phyloP scores from a whole-genome alignment of 1,284 basidiomycete species.

The Phellopilus nigrolimitatus region DNA sequence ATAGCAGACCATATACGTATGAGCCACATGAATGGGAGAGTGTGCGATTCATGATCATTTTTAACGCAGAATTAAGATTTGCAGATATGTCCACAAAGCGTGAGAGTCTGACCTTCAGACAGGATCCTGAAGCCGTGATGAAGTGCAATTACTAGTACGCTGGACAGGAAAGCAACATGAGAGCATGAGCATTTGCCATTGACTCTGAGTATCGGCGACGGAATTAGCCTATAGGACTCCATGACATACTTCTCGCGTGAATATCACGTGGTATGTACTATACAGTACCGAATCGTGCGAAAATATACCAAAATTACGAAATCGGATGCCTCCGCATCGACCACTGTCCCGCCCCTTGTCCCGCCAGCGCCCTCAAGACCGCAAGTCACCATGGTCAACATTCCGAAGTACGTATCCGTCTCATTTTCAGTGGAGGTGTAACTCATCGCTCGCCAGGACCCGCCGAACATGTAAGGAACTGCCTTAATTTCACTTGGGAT shows the following conservation, averaged over 20 bases:
- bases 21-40: too few relatives aligned
- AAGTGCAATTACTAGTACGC: too few relatives aligned
- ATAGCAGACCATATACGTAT: too few relatives aligned
- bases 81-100: too few relatives aligned
- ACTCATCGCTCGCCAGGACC: slow-evolving; percentile 46
- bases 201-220: too few relatives aligned
- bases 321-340: background rate
- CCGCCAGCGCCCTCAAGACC: slow-evolving; percentile 3
- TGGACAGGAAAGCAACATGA: too few relatives aligned
- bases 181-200: too few relatives aligned
- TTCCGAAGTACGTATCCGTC: slow-evolving; percentile 70
- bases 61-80: too few relatives aligned
- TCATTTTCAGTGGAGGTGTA: slow-evolving; percentile 8
- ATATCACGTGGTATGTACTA: background rate
- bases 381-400: slow-evolving; percentile 74
- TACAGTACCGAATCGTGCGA: background rate
- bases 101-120: too few relatives aligned
- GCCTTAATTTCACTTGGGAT: slow-evolving; percentile 2
- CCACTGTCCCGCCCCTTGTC: background rate
- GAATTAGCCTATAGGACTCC: too few relatives aligned
- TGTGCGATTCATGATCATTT: too few relatives aligned
- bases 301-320: background rate
- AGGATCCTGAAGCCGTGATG: too few relatives aligned
- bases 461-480: slow-evolving; percentile 76
- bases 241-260: background rate